Evolutionary conservation across 2,329 filamentous ascomycete species (phyloP).

Genomic region (Cordyceps farinosa): DNA sequence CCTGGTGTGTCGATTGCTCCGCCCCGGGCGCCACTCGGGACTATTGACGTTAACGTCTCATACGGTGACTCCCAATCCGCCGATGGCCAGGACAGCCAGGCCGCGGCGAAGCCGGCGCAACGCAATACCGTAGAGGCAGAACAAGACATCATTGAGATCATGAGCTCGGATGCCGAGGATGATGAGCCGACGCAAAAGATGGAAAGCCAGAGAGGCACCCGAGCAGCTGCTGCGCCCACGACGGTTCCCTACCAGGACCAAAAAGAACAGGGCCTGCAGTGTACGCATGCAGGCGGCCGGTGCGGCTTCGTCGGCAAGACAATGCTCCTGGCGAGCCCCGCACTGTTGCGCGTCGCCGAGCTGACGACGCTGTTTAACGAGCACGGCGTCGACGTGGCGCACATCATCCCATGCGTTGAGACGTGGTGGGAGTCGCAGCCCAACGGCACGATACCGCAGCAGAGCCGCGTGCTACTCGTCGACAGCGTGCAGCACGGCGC

Average conservation of each 20-base stretch:
- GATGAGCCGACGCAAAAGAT: neutral
- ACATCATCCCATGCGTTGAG: slow-evolving; percentile 33
- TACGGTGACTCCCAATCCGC: neutral
- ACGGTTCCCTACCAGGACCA: neutral
- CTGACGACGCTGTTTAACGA: slow-evolving; percentile 31
- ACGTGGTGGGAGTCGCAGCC: slow-evolving; percentile 28
- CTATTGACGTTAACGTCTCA: neutral
- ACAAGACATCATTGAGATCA: neutral
- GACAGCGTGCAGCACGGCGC: slow-evolving; percentile 34
- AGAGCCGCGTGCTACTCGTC: slow-evolving; percentile 37
- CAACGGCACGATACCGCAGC: neutral
- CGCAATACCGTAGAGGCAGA: neutral
- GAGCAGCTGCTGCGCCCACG: neutral
- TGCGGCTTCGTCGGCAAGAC: slow-evolving; percentile 8
- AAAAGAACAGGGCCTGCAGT: neutral
- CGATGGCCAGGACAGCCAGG: neutral
- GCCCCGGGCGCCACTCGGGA: neutral
- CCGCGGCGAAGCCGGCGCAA: neutral
- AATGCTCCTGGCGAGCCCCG: neutral
- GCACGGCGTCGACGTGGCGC: slow-evolving; percentile 37
- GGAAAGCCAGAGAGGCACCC: neutral
- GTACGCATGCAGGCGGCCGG: neutral
- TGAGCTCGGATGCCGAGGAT: slow-evolving; percentile 9
- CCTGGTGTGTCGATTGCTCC: neutral
- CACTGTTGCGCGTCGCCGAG: neutral